Evolutionary conservation across 176 grass and related monocot genomes (phyloP), one percentile per base, ranked within the genome.

Genomic region (Avena eriantha): DNA sequence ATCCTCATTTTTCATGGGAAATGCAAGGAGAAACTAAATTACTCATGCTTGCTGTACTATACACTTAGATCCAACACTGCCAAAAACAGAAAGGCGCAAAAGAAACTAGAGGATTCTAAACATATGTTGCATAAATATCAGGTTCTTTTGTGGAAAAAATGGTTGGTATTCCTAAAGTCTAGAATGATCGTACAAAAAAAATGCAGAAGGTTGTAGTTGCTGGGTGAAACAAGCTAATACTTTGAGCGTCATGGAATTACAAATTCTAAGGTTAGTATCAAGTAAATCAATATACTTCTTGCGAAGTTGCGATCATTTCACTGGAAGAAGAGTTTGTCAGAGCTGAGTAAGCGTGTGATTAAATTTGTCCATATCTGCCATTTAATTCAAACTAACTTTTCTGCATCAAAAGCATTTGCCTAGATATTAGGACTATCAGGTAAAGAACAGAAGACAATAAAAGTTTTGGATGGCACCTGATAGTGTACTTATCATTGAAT

Each of bases 401-500:
- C 39, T 57, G n/a, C 39, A 79, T 78, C 15, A 41, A 71, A 78
- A 19, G 39, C 33, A 34, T 56, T 63, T 23, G 15, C 21, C 24
- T 54, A 67, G 1, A 35, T 31, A 57, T 56, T 48, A 29, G 50
- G 21, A 81, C 26, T 59, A 69, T 5, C 19, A 16, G 46, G 46
- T 77, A 49, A 18, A 78, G 3, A 82, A 60, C 15, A 70, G 26
- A 69, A 24, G 41, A 31, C 1, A 18, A 50, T 31, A 76, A 19
- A 90, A 94, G 19, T n/a, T 39, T 53, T 24, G 26, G 4, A 73
- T 26, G 47, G 21, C 4, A 98, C 93, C 93, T 98, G 41, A 98
- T 95, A 78, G 89, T 98, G 34, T 83, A 88, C 39, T 90, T 95
- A 91, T 95, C 63, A 76, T 98, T 98, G 88, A 94, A 98, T 33